Evolutionary conservation across 2,329 filamentous ascomycete species (phyloP), one percentile per base, ranked within the genome.

Genomic region (Dryadomyces quercus-mongolicae): DNA sequence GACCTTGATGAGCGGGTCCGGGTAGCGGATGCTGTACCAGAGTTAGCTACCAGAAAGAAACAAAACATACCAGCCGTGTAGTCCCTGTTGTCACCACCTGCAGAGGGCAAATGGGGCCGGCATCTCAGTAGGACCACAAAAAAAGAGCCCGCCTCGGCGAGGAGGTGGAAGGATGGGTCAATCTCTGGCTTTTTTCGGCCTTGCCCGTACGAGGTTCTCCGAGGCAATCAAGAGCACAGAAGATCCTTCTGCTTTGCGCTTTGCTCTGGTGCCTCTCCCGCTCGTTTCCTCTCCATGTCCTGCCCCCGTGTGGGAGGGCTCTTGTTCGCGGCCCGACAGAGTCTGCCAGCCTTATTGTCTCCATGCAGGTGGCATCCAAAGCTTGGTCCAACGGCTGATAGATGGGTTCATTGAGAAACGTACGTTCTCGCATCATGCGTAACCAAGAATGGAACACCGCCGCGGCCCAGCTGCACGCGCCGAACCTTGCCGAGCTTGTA

Each of bases 341-440:
- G 36, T 16, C 36, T 40, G 25, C 25, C 25, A 31, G 25, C 25
- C 25, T 31, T 13, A n/a, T n/a, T n/a, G n/a, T 49, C n/a, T 38
- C 55, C 53, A 52, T 40, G 42, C 47, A 51, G 56, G 56, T 56
- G 58, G 64, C 76, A 71, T 80, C 90, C 90, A 95, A 93, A 95
- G 81, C 88, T 93, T 94, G 89, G 88, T 92, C 89, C 92, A 96
- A 96, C 92, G 92, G 85, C 92, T 96, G 92, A 96, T 91, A 93
- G 91, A 96, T 89, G 86, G 87, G 46, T 43, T 34, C 22, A 48
- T 12, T 21, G 49, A 83, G 86, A 82, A 86, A 97, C 92, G 95
- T 82, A 98, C 92, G 93, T 98, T 90, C 93, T 87, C 80, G 93
- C 93, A 93, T 98, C 93, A 88, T 98, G 93, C 91, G 93, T 98